Base-by-base conservation (phyloP, 2,329 filamentous ascomycete genomes). In the Metarhizium guizhouense region DNA sequence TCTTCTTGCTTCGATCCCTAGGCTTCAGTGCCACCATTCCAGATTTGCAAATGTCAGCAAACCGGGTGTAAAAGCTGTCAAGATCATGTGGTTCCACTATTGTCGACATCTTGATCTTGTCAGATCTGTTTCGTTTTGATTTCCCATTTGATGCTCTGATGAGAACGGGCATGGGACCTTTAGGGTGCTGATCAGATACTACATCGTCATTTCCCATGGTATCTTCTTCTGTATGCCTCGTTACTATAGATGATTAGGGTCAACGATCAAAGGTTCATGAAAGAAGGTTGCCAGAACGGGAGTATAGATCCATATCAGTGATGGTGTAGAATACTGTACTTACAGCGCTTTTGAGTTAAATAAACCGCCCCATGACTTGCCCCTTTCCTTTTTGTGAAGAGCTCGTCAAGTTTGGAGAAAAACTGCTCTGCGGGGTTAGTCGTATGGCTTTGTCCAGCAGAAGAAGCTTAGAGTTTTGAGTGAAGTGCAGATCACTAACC, bases 1-100 rank as follows among this genome's bases (percentile, higher is more conserved):
- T 89, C 76, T 86, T 85, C 79, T 90, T 93, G 72, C 87, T 95
- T 67, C 91, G 82, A 73, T 97, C 93, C 63, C 94, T 81, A 68
- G 95, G 96, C 82, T 96, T 97, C 73, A 99, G 69, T 7, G 86
- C 85, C 51, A 82, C 79, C 91, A 97, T 96, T 6, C 91, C 90
- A 0, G 80, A 76, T 76, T 95, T 96, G 74, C 92, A 96, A 3
- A 91, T 80, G 62, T 97, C 94, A 25, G 91, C 92, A 74, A 97
- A 99, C 53, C 83, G 80, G 34, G 77, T 74, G 70, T 91, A 99
- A 67, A 99, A 99, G 0, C 70, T 75, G 54, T 95, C 91, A 11
- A 97, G 70, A 5, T 87, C 83, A 56, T 86, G 82, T 1, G 87
- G 83, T 55, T 87, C 79, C 1, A 97, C 91, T 0, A 96, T 72